Percentiles rank a stretch among this genome's conserved stretches.
These are phyloP conservation scores for Debaryomyces coudertii DNA, from an alignment of 1,139 yeast genomes.

Conservation along the genomic window DNA sequence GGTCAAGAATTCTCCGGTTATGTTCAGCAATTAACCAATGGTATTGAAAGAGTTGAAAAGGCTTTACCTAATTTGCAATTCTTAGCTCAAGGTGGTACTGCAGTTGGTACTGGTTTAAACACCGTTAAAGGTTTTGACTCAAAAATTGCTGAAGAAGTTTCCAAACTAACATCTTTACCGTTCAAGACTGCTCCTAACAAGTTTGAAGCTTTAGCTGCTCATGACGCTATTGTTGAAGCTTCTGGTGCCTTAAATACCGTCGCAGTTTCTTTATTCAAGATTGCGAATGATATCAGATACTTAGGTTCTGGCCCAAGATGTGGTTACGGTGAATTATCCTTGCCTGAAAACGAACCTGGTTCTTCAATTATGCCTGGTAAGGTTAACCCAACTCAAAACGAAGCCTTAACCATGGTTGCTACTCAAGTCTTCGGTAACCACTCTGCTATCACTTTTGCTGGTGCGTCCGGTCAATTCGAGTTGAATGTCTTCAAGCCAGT, in stretches of 20 bases:
- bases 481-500: conserved; percentile 98
- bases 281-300: conserved; percentile 97
- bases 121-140: conserved; percentile 88
- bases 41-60: conserved; percentile 82
- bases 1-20: conserved; percentile 99
- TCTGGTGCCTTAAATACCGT: conserved; percentile 96
- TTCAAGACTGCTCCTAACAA: conserved; percentile 97
- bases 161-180: conserved; percentile 82
- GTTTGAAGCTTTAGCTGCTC: conserved; percentile 98
- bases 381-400: conserved; percentile 98
- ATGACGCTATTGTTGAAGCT: conserved; percentile 96
- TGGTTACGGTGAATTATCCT: conserved; percentile 93
- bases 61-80: conserved; percentile 73
- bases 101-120: conserved; percentile 98
- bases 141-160: conserved; percentile 77
- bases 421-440: conserved; percentile 98
- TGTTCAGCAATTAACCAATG: conserved; percentile 88
- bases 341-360: conserved; percentile 99
- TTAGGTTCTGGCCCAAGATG: conserved; percentile 99
- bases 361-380: conserved; percentile 99
- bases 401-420: conserved; percentile 97
- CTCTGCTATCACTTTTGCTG: conserved; percentile 92
- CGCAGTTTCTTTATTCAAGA: conserved; percentile 90
- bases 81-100: conserved; percentile 99
- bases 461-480: conserved; percentile 98